Conservation (phyloP, 768 basidiomycete genomes). For the Kwoniella botswanensis region DNA sequence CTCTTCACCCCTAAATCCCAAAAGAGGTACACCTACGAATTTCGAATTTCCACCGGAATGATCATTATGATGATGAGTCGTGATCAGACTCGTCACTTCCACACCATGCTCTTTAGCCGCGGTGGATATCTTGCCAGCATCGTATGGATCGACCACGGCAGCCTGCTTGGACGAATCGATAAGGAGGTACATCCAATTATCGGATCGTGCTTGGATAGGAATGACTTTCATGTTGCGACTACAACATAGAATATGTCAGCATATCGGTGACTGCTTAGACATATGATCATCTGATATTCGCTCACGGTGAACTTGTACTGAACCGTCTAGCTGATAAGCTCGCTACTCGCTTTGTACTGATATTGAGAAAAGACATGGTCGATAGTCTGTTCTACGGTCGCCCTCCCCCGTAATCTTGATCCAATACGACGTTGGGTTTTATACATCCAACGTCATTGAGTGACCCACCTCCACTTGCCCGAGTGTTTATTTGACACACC, state of each 20-base stretch:
- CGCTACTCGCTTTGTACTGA: neutral
- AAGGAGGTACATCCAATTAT: slow-evolving; percentile 59
- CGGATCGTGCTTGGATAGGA: slow-evolving; percentile 52
- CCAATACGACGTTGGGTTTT: neutral
- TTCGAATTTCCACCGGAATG: slow-evolving; percentile 81
- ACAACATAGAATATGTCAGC: neutral
- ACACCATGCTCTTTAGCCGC: slow-evolving; percentile 69
- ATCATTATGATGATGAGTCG: slow-evolving; percentile 91
- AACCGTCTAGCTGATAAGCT: slow-evolving; percentile 1
- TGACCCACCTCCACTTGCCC: slow-evolving; percentile 9
- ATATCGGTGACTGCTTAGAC: neutral
- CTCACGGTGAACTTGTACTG: slow-evolving; percentile 10
- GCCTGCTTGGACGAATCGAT: slow-evolving; percentile 52
- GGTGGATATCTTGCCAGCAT: slow-evolving; percentile 52
- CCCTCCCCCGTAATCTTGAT: neutral
- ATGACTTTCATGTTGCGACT: slow-evolving; percentile 37
- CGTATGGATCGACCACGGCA: slow-evolving; percentile 56
- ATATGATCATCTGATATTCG: neutral
- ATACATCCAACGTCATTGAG: slow-evolving; percentile 4
- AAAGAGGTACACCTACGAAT: slow-evolving; percentile 60
- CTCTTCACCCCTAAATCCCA: too few relatives aligned
- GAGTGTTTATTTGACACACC: neutral
- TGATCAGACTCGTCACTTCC: slow-evolving; percentile 66
- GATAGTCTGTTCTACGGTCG: neutral
- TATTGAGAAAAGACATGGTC: slow-evolving; percentile 3